Evolutionary conservation across 139 green algal genomes (phyloP), one percentile per base, ranked within the genome.

Genomic region (Dunaliella primolecta): DNA sequence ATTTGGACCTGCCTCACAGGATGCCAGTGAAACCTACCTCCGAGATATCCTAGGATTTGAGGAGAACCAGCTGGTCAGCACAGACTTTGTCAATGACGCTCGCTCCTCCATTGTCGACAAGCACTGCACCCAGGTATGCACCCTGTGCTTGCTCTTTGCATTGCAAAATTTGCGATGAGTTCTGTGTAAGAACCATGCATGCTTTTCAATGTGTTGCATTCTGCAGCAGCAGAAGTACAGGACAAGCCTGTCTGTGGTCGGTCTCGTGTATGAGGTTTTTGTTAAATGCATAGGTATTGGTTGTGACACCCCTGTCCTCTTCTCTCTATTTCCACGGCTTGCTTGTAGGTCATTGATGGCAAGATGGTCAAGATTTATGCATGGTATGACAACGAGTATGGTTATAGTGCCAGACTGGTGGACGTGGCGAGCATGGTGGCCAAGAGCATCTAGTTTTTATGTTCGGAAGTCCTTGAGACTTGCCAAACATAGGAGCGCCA

Each of bases 311-410:
- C n/a, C n/a, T n/a, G n/a, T n/a, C n/a, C n/a, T n/a, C n/a, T n/a
- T n/a, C n/a, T n/a, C n/a, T n/a, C n/a, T n/a, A n/a, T n/a, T n/a
- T n/a, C n/a, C n/a, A n/a, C n/a, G n/a, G n/a, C n/a, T n/a, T 78
- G 32, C 15, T 78, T 32, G 34, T 88, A 96, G 89, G 94, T 97
- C 20, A 94, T 97, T 34, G 93, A 97, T 82, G 86, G 83, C 38
- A 95, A 86, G 0, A 86, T 95, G 91, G 91, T 97, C 37, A 96
- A 97, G 92, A 91, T 98, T 20, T 97, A 97, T 79, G 91, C 89
- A 0, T 98, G 95, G 94, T 97, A 97, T 82, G 94, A 98, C 88
- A 98, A 97, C 80, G 95, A 98, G 91, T 96, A 78, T 36, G 95
- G 95, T 30, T 98, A 98, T 88, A 89, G 79, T 35, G 89, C 80